phyloP scores from a whole-genome alignment of 148 eudicot genomes.

The Amaranthus cruentus region DNA sequence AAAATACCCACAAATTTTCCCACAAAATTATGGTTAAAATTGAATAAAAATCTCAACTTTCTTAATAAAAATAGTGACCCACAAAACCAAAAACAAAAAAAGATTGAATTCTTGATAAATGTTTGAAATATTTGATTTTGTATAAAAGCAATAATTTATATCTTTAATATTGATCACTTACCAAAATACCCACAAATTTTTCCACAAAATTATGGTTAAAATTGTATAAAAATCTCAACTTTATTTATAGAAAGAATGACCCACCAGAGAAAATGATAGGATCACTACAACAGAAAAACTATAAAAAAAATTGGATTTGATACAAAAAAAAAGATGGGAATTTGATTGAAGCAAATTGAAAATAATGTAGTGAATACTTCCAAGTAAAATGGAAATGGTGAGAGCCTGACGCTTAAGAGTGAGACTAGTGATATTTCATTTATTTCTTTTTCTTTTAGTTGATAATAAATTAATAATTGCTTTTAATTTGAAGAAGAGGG shows the following conservation, averaged over 20 bases:
- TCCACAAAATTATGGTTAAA: not conserved
- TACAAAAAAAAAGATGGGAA: not conserved
- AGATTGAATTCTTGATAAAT: constrained; percentile 1
- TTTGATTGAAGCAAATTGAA: not conserved
- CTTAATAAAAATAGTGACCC: not conserved
- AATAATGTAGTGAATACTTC: not conserved
- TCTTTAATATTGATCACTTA: not conserved
- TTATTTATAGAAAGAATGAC: not conserved
- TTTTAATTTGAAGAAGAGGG: not conserved
- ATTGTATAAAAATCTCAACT: not conserved
- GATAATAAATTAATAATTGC: not conserved
- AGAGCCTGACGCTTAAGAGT: not conserved
- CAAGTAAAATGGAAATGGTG: not conserved
- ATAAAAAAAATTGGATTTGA: not conserved
- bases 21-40: not conserved
- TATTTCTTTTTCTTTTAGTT: not conserved
- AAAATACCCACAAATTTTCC: not conserved
- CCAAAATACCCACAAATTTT: not conserved
- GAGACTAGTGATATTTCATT: not conserved
- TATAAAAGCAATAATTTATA: not conserved
- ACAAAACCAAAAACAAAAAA: not conserved
- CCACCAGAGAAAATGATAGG: not conserved
- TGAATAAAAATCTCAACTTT: not conserved
- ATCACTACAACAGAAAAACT: not conserved
- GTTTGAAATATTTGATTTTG: not conserved